Percentiles rank a stretch among this genome's conserved stretches.
These are phyloP conservation scores for Sphenostylis stenocarpa DNA, from an alignment of 306 rosid species.

Conservation along the genomic window DNA sequence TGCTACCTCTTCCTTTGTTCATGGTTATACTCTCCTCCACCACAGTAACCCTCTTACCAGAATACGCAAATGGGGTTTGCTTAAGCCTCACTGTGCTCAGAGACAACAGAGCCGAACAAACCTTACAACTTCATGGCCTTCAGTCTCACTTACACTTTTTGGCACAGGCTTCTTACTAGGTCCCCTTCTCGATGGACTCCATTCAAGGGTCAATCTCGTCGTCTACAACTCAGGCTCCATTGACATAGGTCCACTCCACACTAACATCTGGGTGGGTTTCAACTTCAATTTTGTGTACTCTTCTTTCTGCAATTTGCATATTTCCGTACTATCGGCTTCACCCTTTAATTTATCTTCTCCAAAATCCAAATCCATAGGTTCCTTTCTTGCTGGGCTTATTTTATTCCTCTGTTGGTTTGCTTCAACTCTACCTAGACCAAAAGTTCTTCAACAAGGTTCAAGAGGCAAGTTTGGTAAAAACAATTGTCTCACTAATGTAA, in stretches of 20 bases:
- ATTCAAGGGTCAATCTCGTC: slow-evolving; percentile 77
- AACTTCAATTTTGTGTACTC: background rate
- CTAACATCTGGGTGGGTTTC: slow-evolving; percentile 65
- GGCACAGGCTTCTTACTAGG: slow-evolving; percentile 71
- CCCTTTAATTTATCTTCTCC: background rate
- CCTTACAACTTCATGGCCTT: slow-evolving; percentile 53
- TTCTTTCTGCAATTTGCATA: background rate
- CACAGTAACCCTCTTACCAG: slow-evolving; percentile 23
- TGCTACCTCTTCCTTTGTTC: slow-evolving; percentile 33
- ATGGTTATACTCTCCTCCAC: slow-evolving; percentile 11
- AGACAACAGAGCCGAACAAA: slow-evolving; percentile 33
- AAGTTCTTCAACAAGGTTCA: slow-evolving; percentile 38
- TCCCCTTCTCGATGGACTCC: slow-evolving; percentile 80
- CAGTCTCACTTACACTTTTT: slow-evolving; percentile 58
- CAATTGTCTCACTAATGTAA: slow-evolving; percentile 56
- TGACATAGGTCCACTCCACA: slow-evolving; percentile 60
- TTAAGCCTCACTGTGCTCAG: slow-evolving; percentile 42
- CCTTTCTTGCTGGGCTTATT: slow-evolving; percentile 77
- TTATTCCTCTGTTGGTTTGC: slow-evolving; percentile 70
- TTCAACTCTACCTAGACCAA: slow-evolving; percentile 68
- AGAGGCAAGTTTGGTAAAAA: slow-evolving; percentile 43
- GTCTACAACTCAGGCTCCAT: slow-evolving; percentile 60
- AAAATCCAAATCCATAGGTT: slow-evolving; percentile 46
- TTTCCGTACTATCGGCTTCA: background rate
- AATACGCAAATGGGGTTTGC: slow-evolving; percentile 9